Evolutionary conservation across 257 asterid species (phyloP).

Genomic region (Gardenia jasminoides): DNA sequence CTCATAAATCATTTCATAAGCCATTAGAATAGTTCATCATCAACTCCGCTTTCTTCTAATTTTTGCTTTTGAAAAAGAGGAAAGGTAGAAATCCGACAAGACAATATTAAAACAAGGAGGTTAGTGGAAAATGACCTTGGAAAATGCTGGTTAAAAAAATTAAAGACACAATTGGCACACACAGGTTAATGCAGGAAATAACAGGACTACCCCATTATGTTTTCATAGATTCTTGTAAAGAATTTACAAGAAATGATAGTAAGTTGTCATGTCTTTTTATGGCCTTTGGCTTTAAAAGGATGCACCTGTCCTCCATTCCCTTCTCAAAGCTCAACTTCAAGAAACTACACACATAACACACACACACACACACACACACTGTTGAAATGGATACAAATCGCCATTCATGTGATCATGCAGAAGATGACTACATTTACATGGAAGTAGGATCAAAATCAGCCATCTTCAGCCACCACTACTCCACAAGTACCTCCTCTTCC

Average conservation of each 20-base stretch:
- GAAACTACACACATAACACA: background rate
- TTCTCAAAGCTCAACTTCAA: slow-evolving; percentile 19
- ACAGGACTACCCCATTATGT: background rate
- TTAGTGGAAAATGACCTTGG: slow-evolving; percentile 18
- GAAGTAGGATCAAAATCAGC: slow-evolving; percentile 48
- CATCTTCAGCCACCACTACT: slow-evolving; percentile 28
- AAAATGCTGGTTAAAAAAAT: background rate
- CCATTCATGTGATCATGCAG: slow-evolving; percentile 37
- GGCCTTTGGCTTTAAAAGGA: slow-evolving; percentile 15
- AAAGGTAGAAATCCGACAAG: slow-evolving; percentile 17
- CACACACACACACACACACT: slow-evolving; percentile 13
- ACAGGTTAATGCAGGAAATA: background rate
- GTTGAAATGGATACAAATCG: slow-evolving; percentile 43
- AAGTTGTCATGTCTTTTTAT: slow-evolving; percentile 5
- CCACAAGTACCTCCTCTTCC: slow-evolving; percentile 23
- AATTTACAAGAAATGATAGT: slow-evolving; percentile 6
- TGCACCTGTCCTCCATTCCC: slow-evolving; percentile 12
- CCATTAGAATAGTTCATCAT: background rate
- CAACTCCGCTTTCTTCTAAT: background rate
- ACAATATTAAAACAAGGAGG: slow-evolving; percentile 16
- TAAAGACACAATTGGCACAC: background rate
- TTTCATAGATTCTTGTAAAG: slow-evolving; percentile 1
- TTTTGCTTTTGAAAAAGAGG: slow-evolving; percentile 8
- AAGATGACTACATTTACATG: slow-evolving; percentile 73
- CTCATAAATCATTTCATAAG: slow-evolving; percentile 4